Base-by-base conservation (phyloP, 2,329 filamentous ascomycete species). In the Emmonsiellopsis sp. region DNA sequence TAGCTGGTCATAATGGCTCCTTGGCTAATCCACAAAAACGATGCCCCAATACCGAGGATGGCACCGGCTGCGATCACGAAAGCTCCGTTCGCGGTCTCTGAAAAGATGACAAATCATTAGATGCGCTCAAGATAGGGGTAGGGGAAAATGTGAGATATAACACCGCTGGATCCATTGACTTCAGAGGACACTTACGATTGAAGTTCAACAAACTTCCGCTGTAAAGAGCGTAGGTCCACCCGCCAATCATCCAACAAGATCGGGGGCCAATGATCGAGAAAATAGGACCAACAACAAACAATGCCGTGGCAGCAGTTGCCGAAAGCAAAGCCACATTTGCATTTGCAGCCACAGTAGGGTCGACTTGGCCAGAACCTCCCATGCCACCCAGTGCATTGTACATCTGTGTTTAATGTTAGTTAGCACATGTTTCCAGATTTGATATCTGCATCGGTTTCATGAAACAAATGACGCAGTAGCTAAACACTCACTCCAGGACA, bases 1-100 rank as follows among this genome's bases (percentile, higher is more conserved):
- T 76, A 77, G 1, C 73, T 72, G 0, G 71, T 75, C 73, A 77
- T 76, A 57, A 76, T 76, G 17, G 74, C 71, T 10, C 74, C 74
- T 57, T 77, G 74, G 0, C 72, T 66, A 31, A 75, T 69, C 74
- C 74, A 77, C 6, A 76, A 55, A 54, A 76, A 71, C 1, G 72
- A 69, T 2, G 73, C 71, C 9, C 74, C 72, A 17, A 75, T 55
- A 58, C 74, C 74, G n/a, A 76, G 67, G 31, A 77, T 65, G 5
- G 71, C 73, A 32, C 74, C 74, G 2, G 71, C 57, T 5, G 65
- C 71, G 52, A 76, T 76, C 36, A 76, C 73, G 51, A 77, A 75
- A 5, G 64, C 57, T 21, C 69, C 72, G 45, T 74, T 75, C 11
- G 53, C 59, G 13, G 62, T 64, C 44, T 66, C 63, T 66, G 21